Base-by-base conservation (phyloP, 345 rosid genomes). In the Psidium friedrichsthalianum region DNA sequence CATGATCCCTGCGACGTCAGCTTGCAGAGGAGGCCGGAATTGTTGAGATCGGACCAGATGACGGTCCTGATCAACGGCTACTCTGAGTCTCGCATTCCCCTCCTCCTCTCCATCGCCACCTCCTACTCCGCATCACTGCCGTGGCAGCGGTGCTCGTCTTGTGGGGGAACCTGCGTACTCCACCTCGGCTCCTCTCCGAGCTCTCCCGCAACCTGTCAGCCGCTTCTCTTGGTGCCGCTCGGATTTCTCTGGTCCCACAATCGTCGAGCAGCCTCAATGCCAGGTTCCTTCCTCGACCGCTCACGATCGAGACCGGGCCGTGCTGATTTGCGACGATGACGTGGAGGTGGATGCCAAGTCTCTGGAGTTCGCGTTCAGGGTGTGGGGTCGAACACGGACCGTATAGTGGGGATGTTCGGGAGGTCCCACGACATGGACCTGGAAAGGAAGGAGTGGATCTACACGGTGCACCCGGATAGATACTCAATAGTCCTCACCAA, bases 401-500 rank as follows among this genome's bases (percentile, higher is more conserved):
- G 27, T 24, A 57, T 87, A 36, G 83, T 87, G 54, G 88, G 88
- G 51, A 58, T 87, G 55, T 87, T 87, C 29, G 86, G 59, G 47
- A 82, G 88, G 69, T 87, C 88, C 54, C 88, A 87, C 82, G 88
- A 87, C 55, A 51, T 87, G 8, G 88, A 87, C 51, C 82, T 87
- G 40, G 55, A 55, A 20, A 64, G 82, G 69, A 84, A 82, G 82
- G 86, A 87, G 84, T 87, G 88, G 88, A 84, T 87, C 82, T 87
- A 87, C 85, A 87, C 88, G 74, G 86, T 87, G 44, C 88, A 84
- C 74, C 86, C 84, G 24, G 86, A 84, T 49, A 80, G 69, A 55
- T 87, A 87, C 56, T 87, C 88, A 6, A 87, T 87, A 24, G 85
- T 87, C 64, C 88, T 87, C 49, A 84, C 88, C 20, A 87, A 84